These are phyloP conservation scores for Fusarium vanettenii DNA, from an alignment of 2,329 filamentous ascomycete genomes.

Conservation along the genomic window DNA sequence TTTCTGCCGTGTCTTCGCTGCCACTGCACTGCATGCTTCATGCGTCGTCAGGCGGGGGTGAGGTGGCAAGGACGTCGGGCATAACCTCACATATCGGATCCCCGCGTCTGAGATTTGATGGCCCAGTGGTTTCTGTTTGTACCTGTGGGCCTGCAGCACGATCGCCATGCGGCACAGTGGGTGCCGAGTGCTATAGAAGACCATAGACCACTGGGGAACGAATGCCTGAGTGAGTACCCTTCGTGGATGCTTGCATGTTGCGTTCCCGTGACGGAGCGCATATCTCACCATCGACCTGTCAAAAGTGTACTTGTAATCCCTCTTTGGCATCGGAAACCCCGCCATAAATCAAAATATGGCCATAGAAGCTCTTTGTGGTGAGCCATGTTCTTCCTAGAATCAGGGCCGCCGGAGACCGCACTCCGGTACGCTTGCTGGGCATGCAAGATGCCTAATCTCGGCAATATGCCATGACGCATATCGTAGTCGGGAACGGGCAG, in stretches of 20 bases:
- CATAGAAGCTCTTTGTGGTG: neutral
- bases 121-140: neutral
- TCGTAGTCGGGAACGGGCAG: neutral
- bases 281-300: neutral
- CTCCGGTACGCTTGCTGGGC: neutral
- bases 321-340: neutral
- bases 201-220: neutral
- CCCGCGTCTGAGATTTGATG: constrained; percentile 14
- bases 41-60: constrained; percentile 3
- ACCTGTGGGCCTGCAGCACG: constrained; percentile 4
- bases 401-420: neutral
- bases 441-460: constrained; percentile 25
- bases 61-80: constrained; percentile 2
- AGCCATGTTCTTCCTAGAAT: constrained; percentile 1
- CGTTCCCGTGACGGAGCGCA: neutral
- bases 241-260: neutral
- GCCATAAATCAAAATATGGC: neutral
- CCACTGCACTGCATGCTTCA: neutral
- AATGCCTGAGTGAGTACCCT: neutral
- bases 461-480: neutral
- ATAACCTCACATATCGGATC: constrained; percentile 12
- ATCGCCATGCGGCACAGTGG: constrained; percentile 11
- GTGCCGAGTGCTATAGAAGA: neutral
- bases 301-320: neutral
- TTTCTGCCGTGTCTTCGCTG: constrained; percentile 6